phyloP scores from a whole-genome alignment of 257 asterid genomes.

The Scutellaria galericulata region DNA sequence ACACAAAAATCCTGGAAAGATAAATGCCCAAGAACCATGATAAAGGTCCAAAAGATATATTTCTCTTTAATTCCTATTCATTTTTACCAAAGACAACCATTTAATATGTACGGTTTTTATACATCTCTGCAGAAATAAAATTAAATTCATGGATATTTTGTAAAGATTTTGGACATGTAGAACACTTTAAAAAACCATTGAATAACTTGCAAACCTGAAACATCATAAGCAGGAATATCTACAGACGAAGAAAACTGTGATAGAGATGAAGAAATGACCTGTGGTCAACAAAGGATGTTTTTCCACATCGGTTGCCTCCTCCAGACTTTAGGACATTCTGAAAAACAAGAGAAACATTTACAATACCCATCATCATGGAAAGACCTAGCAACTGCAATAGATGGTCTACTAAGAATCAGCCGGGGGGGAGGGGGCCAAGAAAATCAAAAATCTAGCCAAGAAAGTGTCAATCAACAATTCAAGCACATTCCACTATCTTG shows the following conservation, averaged over 20 bases:
- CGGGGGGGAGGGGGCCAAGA: too few relatives aligned
- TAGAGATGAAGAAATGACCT: conserved; percentile 85
- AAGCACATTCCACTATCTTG: not conserved
- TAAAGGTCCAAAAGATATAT: too few relatives aligned
- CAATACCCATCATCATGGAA: conserved; percentile 11
- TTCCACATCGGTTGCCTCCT: conserved; percentile 78
- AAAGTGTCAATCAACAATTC: not conserved
- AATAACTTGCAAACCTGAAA: conserved; percentile 66
- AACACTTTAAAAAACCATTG: not conserved
- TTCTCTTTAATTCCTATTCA: too few relatives aligned
- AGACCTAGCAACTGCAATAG: conserved; percentile 14
- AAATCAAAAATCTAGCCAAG: too few relatives aligned
- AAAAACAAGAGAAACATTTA: conserved; percentile 35
- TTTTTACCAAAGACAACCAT: too few relatives aligned
- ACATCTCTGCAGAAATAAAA: too few relatives aligned
- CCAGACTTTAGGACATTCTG: conserved; percentile 77
- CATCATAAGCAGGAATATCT: conserved; percentile 94
- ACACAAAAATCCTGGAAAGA: too few relatives aligned
- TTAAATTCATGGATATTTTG: not conserved
- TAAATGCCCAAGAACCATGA: too few relatives aligned
- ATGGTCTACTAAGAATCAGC: not conserved
- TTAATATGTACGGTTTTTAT: too few relatives aligned
- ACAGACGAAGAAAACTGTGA: conserved; percentile 25
- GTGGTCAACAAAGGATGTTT: conserved; percentile 97
- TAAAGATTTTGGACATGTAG: not conserved